These are phyloP conservation scores for Decorospora gaudefroyi DNA, from an alignment of 2,329 filamentous ascomycete genomes.

Conservation along the genomic window DNA sequence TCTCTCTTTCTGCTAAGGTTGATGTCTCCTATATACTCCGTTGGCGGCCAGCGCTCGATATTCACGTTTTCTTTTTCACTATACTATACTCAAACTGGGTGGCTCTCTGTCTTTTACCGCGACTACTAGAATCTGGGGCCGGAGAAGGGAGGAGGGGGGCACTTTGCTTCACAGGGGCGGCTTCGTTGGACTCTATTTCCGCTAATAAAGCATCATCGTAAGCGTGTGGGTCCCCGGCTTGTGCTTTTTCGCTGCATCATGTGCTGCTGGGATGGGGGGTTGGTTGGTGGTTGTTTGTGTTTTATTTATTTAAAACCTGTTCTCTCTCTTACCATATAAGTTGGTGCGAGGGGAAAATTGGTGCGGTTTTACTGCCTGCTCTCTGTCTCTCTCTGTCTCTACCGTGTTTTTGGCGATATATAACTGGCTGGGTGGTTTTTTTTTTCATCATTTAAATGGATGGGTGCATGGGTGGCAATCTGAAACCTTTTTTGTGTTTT, in stretches of 20 bases:
- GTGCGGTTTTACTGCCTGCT: constrained; percentile 8
- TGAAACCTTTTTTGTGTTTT: too few species aligned
- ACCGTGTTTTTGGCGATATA: too few species aligned
- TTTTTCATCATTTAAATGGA: too few species aligned
- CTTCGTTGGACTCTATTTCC: constrained; percentile 30
- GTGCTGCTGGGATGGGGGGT: constrained; percentile 33
- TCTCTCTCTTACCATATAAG: constrained; percentile 16
- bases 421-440: too few species aligned
- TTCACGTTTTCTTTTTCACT: constrained; percentile 14
- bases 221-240: constrained; percentile 27
- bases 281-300: constrained; percentile 32
- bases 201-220: constrained; percentile 24
- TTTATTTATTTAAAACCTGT: constrained; percentile 19
- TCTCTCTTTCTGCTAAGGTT: not conserved
- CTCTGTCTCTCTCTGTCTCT: too few species aligned
- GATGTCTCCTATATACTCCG: constrained; percentile 11
- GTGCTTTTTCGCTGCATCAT: too few species aligned
- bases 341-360: constrained; percentile 18
- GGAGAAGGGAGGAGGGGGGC: too few species aligned
- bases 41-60: constrained; percentile 30
- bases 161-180: constrained; percentile 33
- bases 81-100: constrained; percentile 30
- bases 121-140: constrained; percentile 32
- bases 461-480: too few species aligned
- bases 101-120: constrained; percentile 32